These are phyloP conservation scores for Fusarium sp. DNA, from an alignment of 2,329 filamentous ascomycete genomes.

Conservation along the genomic window DNA sequence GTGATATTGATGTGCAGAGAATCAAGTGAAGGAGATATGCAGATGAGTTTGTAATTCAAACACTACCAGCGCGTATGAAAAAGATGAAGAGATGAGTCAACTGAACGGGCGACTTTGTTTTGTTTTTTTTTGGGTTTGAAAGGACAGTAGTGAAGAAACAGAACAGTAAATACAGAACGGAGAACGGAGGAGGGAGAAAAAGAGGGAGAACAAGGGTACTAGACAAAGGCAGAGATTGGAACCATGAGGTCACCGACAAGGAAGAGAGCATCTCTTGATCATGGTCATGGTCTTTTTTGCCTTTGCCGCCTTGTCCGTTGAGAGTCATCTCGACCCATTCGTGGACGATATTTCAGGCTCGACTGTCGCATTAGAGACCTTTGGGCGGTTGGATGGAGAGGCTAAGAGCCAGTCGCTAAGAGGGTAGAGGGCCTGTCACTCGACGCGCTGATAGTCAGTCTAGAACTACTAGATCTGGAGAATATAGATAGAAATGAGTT, in stretches of 20 bases:
- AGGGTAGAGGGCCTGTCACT: slow-evolving; percentile 25
- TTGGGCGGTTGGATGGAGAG: slow-evolving; percentile 24
- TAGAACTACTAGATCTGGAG: background rate
- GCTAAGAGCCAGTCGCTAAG: slow-evolving; percentile 34
- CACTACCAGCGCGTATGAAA: slow-evolving; percentile 35
- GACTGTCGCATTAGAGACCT: slow-evolving; percentile 17
- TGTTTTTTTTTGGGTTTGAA: slow-evolving; percentile 29
- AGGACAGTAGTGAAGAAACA: slow-evolving; percentile 9
- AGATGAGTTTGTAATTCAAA: slow-evolving; percentile 16
- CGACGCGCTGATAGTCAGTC: slow-evolving; percentile 19
- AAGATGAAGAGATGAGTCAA: slow-evolving; percentile 8
- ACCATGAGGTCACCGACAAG: slow-evolving; percentile 29
- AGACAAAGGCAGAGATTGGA: slow-evolving; percentile 24
- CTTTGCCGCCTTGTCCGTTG: slow-evolving; percentile 18
- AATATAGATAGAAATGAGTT: slow-evolving; percentile 7
- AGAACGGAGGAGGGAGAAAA: slow-evolving; percentile 4
- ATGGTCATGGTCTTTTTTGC: background rate
- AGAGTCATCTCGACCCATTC: slow-evolving; percentile 31
- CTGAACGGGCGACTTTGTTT: slow-evolving; percentile 22
- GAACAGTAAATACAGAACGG: slow-evolving; percentile 18
- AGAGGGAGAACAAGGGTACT: slow-evolving; percentile 6
- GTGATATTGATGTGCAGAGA: slow-evolving; percentile 7
- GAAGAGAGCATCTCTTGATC: background rate
- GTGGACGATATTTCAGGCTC: slow-evolving; percentile 18
- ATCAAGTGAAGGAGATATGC: background rate